Evolutionary conservation across 371 early-diverging fungal genomes (phyloP).

Genomic region (Dinochytrium kinnereticum): DNA sequence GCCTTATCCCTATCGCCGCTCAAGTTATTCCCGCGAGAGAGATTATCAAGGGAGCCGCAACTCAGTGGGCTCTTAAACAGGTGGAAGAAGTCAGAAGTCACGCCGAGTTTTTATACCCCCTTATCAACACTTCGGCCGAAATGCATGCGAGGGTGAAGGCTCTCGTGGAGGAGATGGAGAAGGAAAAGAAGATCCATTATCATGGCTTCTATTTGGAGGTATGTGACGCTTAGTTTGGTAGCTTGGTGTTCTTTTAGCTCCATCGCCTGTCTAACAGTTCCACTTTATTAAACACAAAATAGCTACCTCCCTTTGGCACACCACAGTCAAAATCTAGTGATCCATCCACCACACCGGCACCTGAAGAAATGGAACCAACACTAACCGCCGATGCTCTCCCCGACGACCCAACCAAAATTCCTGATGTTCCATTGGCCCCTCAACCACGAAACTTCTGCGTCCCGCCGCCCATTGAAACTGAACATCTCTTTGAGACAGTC

Average conservation of each 20-base stretch:
- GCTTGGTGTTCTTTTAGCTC: neutral
- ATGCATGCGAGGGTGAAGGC: conserved; percentile 38
- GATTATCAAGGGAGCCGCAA: conserved; percentile 20
- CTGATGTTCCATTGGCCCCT: neutral
- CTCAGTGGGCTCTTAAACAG: conserved; percentile 24
- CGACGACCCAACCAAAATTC: conserved; percentile 5
- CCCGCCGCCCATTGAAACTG: conserved; percentile 26
- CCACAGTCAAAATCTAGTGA: neutral
- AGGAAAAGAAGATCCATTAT: conserved; percentile 28
- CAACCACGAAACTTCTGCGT: conserved; percentile 33
- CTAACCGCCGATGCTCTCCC: neutral
- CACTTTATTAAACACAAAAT: neutral
- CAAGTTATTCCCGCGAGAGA: conserved; percentile 24
- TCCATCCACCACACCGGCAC: neutral
- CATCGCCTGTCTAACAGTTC: too few species aligned
- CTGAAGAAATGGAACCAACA: neutral
- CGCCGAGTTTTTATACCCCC: conserved; percentile 44
- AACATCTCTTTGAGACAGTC: conserved; percentile 31
- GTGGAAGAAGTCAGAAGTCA: conserved; percentile 40
- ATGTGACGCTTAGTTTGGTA: neutral
- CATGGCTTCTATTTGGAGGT: conserved; percentile 39
- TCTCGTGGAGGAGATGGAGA: conserved; percentile 38
- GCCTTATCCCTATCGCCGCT: conserved; percentile 28
- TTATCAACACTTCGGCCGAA: conserved; percentile 32
- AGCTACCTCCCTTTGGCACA: conserved; percentile 17